Conservation (phyloP, 306 rosid species). For the Quercus rubra region DNA sequence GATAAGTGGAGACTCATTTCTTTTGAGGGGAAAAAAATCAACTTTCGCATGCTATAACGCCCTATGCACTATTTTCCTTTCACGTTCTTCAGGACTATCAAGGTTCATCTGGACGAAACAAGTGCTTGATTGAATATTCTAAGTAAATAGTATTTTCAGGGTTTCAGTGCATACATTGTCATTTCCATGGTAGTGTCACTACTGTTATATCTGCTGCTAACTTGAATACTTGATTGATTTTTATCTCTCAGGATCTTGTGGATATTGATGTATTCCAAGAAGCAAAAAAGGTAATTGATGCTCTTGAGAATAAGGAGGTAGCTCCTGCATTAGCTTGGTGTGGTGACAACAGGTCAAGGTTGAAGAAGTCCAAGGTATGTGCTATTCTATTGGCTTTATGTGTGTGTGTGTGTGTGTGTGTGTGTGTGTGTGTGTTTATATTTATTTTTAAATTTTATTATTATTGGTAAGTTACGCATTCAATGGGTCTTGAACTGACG, state of each 20-base stretch:
- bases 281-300: slow-evolving; percentile 78
- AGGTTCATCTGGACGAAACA: background rate
- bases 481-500: too few species aligned
- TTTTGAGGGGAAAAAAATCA: background rate
- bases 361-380: slow-evolving; percentile 86
- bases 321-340: slow-evolving; percentile 97
- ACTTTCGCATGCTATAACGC: background rate
- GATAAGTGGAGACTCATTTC: background rate
- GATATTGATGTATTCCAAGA: slow-evolving; percentile 91
- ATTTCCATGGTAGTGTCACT: background rate
- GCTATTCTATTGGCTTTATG: background rate
- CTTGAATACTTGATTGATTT: background rate
- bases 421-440: too few species aligned
- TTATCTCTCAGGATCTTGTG: slow-evolving; percentile 68
- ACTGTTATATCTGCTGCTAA: background rate
- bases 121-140: background rate
- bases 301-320: slow-evolving; percentile 82
- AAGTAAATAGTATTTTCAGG: background rate
- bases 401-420: too few species aligned
- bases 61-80: background rate
- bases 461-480: too few species aligned
- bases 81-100: background rate
- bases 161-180: background rate
- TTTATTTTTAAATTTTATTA: too few species aligned
- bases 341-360: slow-evolving; percentile 86